Conservation (phyloP, 2,329 filamentous ascomycete genomes). For the Mycogone perniciosa region DNA sequence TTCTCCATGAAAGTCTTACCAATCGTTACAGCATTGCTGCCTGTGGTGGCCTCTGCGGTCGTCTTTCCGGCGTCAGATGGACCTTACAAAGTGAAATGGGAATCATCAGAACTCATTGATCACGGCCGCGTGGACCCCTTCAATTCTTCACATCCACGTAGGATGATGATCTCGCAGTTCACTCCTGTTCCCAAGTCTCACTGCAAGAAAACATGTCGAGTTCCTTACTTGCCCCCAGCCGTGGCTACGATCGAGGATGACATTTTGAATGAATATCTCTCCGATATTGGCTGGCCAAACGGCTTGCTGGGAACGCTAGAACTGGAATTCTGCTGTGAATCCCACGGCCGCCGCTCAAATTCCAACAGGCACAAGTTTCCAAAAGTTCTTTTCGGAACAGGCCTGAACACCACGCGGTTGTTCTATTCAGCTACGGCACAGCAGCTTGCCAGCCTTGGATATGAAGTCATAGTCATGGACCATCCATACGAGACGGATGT, state of each 20-base stretch:
- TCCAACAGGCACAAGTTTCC: conserved; percentile 9
- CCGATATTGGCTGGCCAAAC: conserved; percentile 14
- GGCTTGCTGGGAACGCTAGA: conserved; percentile 15
- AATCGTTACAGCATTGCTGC: background rate
- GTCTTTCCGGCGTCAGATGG: conserved; percentile 9
- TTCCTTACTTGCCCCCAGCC: conserved; percentile 18
- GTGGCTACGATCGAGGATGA: conserved; percentile 17
- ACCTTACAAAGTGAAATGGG: conserved; percentile 14
- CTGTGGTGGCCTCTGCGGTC: background rate
- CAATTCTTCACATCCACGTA: conserved; percentile 17
- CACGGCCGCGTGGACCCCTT: conserved; percentile 29
- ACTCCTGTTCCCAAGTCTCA: conserved; percentile 13
- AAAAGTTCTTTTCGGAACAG: conserved; percentile 15
- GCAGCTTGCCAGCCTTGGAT: conserved; percentile 34
- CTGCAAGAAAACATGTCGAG: conserved; percentile 17
- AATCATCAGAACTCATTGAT: conserved; percentile 22
- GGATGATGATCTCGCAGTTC: conserved; percentile 21
- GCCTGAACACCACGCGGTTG: conserved; percentile 22
- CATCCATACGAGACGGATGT: conserved; percentile 37
- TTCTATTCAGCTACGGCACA: conserved; percentile 35
- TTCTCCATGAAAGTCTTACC: background rate
- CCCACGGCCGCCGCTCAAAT: background rate
- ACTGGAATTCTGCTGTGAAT: conserved; percentile 19
- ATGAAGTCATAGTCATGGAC: conserved; percentile 37
- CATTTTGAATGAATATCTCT: conserved; percentile 14